Evolutionary conservation across 345 rosid species (phyloP), one percentile per base, ranked within the genome.

Genomic region (Eucalyptus shirleyi): DNA sequence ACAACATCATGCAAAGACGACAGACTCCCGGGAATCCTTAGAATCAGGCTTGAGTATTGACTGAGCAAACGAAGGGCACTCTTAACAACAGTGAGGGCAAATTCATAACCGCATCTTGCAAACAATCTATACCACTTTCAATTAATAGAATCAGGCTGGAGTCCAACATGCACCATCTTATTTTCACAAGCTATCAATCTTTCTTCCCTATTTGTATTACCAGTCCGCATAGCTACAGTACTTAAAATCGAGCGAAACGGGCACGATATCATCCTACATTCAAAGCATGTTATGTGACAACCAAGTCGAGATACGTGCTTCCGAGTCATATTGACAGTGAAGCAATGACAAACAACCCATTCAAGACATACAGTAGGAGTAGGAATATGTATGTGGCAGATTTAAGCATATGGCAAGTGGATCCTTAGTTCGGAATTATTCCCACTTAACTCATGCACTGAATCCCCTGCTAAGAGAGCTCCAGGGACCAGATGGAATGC

Each of bases 381-480:
- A 32, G 13, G 42, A 69, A 32, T 16, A 34, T 69, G 3, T 17
- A 11, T 69, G 81, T 34, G 9, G 24, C 81, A 69, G 21, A 69
- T 4, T 32, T 67, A 69, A 32, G 42, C 42, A n/a, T n/a, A 69
- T 69, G 81, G 12, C 42, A 69, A 69, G 24, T 10, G 69, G 32
- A 34, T 49, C 56, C 42, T 45, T 37, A 12, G 45, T 21, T 8
- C 3, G 37, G 32, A 49, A 60, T 65, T 28, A 83, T 47, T 60
- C 11, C 24, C 83, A 23, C 28, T 90, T 59, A 18, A 21, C 60
- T 81, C 91, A 96, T 44, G 98, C 99, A 89, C 96, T 96, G 95
- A 97, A 96, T 40, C 98, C 97, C 10, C 89, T 93, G 90, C 92
- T 91, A 89, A 96, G 95, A 83, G 99, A 96, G 95, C 99, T 98